phyloP scores from a whole-genome alignment of 1,139 yeast genomes.

The Scheffersomyces stambukii region DNA sequence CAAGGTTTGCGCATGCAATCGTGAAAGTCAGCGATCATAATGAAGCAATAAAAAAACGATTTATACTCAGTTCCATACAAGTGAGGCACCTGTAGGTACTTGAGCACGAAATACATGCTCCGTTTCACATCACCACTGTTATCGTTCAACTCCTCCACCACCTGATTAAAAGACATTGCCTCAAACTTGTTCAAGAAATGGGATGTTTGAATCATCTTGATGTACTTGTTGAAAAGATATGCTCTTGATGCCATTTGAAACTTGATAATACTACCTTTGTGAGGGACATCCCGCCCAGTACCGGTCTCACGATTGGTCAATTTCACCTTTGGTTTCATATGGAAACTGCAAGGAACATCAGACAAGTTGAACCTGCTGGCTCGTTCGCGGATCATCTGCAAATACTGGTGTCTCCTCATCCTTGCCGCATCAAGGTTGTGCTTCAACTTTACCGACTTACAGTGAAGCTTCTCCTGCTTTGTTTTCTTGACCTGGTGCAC shows the following conservation, averaged over 20 bases:
- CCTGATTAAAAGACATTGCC: conserved; percentile 9
- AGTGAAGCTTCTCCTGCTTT: conserved; percentile 7
- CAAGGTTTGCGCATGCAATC: conserved; percentile 10
- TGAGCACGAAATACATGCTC: conserved; percentile 10
- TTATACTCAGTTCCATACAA: conserved; percentile 9
- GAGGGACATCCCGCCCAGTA: neutral
- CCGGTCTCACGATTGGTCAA: neutral
- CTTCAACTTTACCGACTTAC: conserved; percentile 10
- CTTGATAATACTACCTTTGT: neutral
- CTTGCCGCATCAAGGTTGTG: conserved; percentile 13
- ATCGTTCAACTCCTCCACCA: conserved; percentile 9
- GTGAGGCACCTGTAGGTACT: conserved; percentile 11
- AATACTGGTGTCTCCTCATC: conserved; percentile 14
- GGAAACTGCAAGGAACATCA: no score
- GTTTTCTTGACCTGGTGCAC: conserved; percentile 11
- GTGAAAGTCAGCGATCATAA: conserved; percentile 21
- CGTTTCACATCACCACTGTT: conserved; percentile 6
- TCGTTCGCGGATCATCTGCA: conserved; percentile 13
- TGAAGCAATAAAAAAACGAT: conserved; percentile 21
- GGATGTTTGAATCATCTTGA: conserved; percentile 5
- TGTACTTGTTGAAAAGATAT: conserved; percentile 7
- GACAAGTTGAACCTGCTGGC: conserved; percentile 10
- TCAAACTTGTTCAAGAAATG: conserved; percentile 9
- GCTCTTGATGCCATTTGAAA: conserved; percentile 2
- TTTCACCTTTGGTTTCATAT: neutral